Evolutionary conservation across 805 yeast genomes (phyloP), one percentile per base, ranked within the genome.

Genomic region (Saccharomycopsis selenospora): DNA sequence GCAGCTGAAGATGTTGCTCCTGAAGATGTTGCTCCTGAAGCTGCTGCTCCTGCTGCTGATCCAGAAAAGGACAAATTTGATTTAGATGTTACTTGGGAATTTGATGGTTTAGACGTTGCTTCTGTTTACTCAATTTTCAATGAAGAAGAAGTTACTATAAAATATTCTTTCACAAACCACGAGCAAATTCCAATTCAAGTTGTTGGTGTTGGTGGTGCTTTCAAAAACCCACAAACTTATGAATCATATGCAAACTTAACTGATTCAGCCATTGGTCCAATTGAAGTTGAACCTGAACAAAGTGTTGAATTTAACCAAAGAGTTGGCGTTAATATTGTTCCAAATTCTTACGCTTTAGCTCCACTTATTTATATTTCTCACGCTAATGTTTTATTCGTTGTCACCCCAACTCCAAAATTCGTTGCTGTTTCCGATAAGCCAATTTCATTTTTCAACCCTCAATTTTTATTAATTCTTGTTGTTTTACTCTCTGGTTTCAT

Each of bases 371-470:
- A 72, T 61, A 70, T 81, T 43, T 66, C 71, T 27, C 69, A 68
- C 58, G 67, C 75, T 28, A 74, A 75, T 6, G 64, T 73, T 45
- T 61, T 80, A 56, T 73, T 77, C 65, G 67, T 70, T 54, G 68
- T 84, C 36, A 78, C 79, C 45, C 73, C 83, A 24, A 70, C 75
- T 58, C 75, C 79, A 45, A 80, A 78, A 58, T 65, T 80, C 51
- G 67, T 85, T 41, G 62, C 69, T 20, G 75, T 89, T 49, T 64
- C 64, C 8, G 95, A 88, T 57, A 75, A 74, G 30, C 74, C 81
- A 49, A 68, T 89, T 57, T 82, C 95, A 0, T 55, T 81, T 47
- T 80, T 82, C 66, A 77, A 85, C 61, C 93, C 90, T 11, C 79
- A 81, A 64, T 75, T 88, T 59, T 60, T 87, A 50, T 62, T 84